Percentiles rank a stretch among this genome's conserved stretches.
Conservation (phyloP, 2,329 filamentous ascomycete genomes). For the Aspergillus versicolor region DNA sequence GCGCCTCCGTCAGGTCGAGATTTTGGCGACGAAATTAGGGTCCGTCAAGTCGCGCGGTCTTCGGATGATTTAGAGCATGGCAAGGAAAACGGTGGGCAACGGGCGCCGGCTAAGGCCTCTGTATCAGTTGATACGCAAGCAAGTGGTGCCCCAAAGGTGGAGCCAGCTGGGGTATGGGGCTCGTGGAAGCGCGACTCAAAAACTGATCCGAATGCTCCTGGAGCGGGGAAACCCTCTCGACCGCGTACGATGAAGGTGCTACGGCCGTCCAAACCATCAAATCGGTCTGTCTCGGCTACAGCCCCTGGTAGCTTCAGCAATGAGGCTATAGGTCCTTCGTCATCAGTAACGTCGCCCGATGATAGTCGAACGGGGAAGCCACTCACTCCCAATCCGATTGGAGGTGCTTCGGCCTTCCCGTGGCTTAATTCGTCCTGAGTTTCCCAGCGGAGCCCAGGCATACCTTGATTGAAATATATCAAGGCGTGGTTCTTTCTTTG, state of each 20-base stretch:
- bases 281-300: slow-evolving; percentile 34
- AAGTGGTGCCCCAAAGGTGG: slow-evolving; percentile 27
- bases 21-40: slow-evolving; percentile 24
- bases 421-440: slow-evolving; percentile 68
- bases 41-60: slow-evolving; percentile 19
- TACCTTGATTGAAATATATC: slow-evolving; percentile 27
- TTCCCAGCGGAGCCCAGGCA: slow-evolving; percentile 15
- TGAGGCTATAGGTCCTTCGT: slow-evolving; percentile 14
- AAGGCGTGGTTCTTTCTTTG: slow-evolving; percentile 7
- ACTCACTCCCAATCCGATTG: slow-evolving; percentile 75
- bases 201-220: slow-evolving; percentile 37
- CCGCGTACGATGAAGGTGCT: slow-evolving; percentile 81
- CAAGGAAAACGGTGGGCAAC: slow-evolving; percentile 16
- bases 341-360: slow-evolving; percentile 25
- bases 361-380: slow-evolving; percentile 43
- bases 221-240: slow-evolving; percentile 63
- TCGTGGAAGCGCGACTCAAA: slow-evolving; percentile 62
- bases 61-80: slow-evolving; percentile 5
- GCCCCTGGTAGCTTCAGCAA: slow-evolving; percentile 14
- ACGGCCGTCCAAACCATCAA: slow-evolving; percentile 66
- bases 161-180: slow-evolving; percentile 63
- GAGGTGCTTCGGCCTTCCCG: slow-evolving; percentile 88
- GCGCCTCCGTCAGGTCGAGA: slow-evolving; percentile 24
- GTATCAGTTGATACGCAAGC: slow-evolving; percentile 30
- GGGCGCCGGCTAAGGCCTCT: slow-evolving; percentile 23